Base-by-base conservation (phyloP, 2,329 filamentous ascomycete genomes). In the Herpotrichia juniperi region DNA sequence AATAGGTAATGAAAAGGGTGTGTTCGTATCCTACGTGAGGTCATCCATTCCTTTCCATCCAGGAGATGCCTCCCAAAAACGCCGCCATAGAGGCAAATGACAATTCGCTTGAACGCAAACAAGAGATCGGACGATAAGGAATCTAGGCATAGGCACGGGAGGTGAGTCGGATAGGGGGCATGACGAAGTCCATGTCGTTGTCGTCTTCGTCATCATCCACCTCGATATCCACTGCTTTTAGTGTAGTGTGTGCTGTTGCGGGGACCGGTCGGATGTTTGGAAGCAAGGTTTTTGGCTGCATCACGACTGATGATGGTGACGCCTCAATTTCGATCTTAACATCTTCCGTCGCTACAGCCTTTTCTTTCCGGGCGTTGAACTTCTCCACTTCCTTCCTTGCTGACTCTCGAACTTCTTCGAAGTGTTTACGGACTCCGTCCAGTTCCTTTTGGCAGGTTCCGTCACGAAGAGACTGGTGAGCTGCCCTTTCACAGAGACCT, bases 391-490 rank as follows among this genome's bases (percentile, higher is more conserved):
- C 65, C 25, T 47, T 79, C 35, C 78, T 78, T 14, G 87, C 85
- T 47, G 84, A 76, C 26, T 83, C 81, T 45, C 86, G 78, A 1
- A 91, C 85, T 49, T 87, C 81, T 8, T 76, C 75, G 37, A 96
- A 82, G 14, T 85, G 84, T 51, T 81, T 78, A 65, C 86, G 84
- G 47, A 93, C 88, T 42, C 85, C 87, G 22, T 80, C 79, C 32
- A 96, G 82, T 71, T 96, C 91, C 16, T 85, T 82, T n/a, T 79
- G 82, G 73, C 93, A 96, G 65, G 94, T 88, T 10, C 92, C 93
- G 47, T 92, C 89, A 21, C 93, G 86, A n/a, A 97, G 79, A 55
- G 94, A 91, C 66, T 96, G 90, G 67, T 96, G 92, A 0, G 93
- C 93, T 2, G 89, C 93, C 48, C 87, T 87, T 75, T 97, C 93